These are phyloP conservation scores for Talaromyces adpressus DNA, from an alignment of 495 filamentous ascomycete genomes.

Conservation along the genomic window DNA sequence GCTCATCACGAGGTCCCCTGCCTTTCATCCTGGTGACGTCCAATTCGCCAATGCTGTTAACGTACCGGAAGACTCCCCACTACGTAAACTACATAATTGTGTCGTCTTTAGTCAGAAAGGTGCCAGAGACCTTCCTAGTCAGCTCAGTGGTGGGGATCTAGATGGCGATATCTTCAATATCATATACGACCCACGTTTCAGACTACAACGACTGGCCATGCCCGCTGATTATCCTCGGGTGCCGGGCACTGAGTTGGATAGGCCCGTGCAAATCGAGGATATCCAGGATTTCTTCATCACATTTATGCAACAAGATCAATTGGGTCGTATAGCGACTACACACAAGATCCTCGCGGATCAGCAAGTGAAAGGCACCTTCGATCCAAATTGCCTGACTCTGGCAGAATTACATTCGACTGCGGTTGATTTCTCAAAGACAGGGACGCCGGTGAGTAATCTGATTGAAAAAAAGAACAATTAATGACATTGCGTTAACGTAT, in stretches of 20 bases:
- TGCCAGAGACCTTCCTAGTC: conserved; percentile 63
- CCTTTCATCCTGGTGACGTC: conserved; percentile 74
- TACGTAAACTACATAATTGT: conserved; percentile 56
- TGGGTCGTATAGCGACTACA: conserved; percentile 60
- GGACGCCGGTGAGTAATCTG: conserved; percentile 48
- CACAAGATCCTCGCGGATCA: conserved; percentile 67
- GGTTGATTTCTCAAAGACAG: conserved; percentile 80
- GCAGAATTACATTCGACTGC: conserved; percentile 68
- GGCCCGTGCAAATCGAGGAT: conserved; percentile 47
- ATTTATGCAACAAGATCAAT: conserved; percentile 71
- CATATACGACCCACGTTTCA: conserved; percentile 53
- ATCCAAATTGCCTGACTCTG: conserved; percentile 52
- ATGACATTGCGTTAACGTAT: background rate
- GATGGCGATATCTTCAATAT: conserved; percentile 77
- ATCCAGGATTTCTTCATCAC: conserved; percentile 72
- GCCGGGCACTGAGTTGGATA: conserved; percentile 44
- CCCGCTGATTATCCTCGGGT: conserved; percentile 64
- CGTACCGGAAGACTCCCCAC: conserved; percentile 51
- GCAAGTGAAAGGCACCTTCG: conserved; percentile 41
- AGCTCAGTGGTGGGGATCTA: conserved; percentile 72
- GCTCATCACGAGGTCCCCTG: conserved; percentile 65
- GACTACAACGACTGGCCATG: conserved; percentile 26
- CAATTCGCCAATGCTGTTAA: conserved; percentile 51
- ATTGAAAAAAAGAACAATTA: background rate
- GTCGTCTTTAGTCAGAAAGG: conserved; percentile 71